Percentiles rank a stretch among this genome's conserved stretches.
These are phyloP conservation scores for Xylariaceae sp. DNA, from an alignment of 2,329 filamentous ascomycete species.

Conservation along the genomic window DNA sequence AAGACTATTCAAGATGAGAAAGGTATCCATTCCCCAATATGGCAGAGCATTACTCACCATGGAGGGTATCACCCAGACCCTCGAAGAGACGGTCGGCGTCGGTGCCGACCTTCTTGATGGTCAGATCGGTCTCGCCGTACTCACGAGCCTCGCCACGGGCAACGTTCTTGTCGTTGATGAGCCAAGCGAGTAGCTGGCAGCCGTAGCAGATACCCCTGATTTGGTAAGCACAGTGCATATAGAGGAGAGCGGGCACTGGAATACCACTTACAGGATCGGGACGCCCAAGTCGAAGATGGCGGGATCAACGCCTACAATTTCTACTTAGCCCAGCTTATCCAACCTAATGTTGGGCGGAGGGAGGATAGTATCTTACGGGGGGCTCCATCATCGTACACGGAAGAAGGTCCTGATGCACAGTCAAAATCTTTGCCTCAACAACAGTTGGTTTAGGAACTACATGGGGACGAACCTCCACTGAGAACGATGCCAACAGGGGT, in stretches of 20 bases:
- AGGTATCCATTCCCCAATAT: too few species aligned
- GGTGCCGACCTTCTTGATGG: slow-evolving; percentile 49
- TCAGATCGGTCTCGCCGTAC: slow-evolving; percentile 66
- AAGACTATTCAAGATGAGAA: slow-evolving; percentile 41
- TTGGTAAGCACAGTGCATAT: not conserved
- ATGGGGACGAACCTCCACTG: slow-evolving; percentile 52
- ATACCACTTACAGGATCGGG: slow-evolving; percentile 35
- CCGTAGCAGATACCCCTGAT: slow-evolving; percentile 44
- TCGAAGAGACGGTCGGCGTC: slow-evolving; percentile 76
- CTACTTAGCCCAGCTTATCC: too few species aligned
- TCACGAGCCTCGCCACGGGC: slow-evolving; percentile 37
- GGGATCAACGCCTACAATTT: slow-evolving; percentile 60
- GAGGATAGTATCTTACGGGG: slow-evolving; percentile 37
- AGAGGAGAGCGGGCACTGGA: not conserved
- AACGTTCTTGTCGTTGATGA: slow-evolving; percentile 59
- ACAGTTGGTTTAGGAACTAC: too few species aligned
- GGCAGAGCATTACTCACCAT: slow-evolving; percentile 32
- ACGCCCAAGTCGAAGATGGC: slow-evolving; percentile 72
- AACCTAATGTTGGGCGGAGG: too few species aligned
- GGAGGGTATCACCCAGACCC: slow-evolving; percentile 63
- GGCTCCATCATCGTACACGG: slow-evolving; percentile 73
- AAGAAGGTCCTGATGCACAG: slow-evolving; percentile 41
- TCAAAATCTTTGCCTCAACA: too few species aligned
- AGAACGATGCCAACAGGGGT: slow-evolving; percentile 81
- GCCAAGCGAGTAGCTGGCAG: slow-evolving; percentile 62